A percentile compares a stretch with the other conserved stretches of the same genome.
These are phyloP conservation scores for Ceratocystis variospora DNA, from an alignment of 2,329 filamentous ascomycete species.

Conservation along the genomic window DNA sequence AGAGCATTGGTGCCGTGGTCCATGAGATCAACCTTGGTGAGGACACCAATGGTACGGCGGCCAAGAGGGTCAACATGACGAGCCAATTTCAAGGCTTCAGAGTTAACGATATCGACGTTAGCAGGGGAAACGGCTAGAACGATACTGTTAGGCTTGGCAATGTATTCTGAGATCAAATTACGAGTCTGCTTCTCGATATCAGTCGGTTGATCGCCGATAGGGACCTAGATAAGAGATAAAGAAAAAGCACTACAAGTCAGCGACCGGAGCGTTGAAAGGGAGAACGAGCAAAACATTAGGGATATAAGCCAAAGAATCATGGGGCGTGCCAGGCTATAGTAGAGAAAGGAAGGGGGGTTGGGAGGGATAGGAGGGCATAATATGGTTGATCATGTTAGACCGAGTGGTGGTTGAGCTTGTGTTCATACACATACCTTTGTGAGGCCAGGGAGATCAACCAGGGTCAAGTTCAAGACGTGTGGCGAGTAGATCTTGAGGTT, in stretches of 20 bases:
- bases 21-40: conserved; percentile 97
- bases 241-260: conserved; percentile 3
- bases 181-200: conserved; percentile 98
- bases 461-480: conserved; percentile 85
- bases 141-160: conserved; percentile 97
- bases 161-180: conserved; percentile 93
- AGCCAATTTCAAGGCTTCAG: conserved; percentile 89
- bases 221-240: conserved; percentile 44
- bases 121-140: conserved; percentile 92
- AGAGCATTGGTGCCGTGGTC: conserved; percentile 96
- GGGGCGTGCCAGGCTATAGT: no score
- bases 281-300: background rate
- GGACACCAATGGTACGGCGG: conserved; percentile 84
- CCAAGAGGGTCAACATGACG: conserved; percentile 93
- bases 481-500: conserved; percentile 98
- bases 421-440: conserved; percentile 56
- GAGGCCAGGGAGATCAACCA: conserved; percentile 88
- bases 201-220: conserved; percentile 90
- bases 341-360: background rate
- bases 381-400: background rate
- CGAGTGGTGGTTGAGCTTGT: background rate
- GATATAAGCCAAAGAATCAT: no score
- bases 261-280: conserved; percentile 11
- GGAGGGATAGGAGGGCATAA: background rate
- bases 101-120: conserved; percentile 97